These are phyloP conservation scores for Pseudogymnoascus sp. DNA, from an alignment of 2,329 filamentous ascomycete species.

Conservation along the genomic window DNA sequence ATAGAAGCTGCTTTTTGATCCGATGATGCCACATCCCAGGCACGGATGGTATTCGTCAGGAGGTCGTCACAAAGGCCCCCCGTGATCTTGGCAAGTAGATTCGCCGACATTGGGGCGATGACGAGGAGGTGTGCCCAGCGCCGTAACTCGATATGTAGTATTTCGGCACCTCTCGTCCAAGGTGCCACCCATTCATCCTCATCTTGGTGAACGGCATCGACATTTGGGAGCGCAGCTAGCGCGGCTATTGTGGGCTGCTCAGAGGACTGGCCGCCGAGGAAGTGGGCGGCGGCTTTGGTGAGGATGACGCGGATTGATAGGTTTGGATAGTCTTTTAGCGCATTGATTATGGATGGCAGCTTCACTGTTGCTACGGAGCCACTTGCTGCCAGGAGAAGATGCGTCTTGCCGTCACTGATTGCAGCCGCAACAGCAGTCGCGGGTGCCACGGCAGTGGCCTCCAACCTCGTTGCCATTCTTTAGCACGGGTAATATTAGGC, in stretches of 20 bases:
- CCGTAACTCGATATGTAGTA: conserved; percentile 85
- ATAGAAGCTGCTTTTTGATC: conserved; percentile 54
- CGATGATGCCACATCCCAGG: conserved; percentile 73
- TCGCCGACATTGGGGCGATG: conserved; percentile 75
- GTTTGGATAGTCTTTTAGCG: conserved; percentile 40
- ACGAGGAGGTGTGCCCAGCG: conserved; percentile 75
- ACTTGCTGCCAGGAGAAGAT: conserved; percentile 59
- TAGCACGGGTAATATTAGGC: not conserved
- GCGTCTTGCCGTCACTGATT: conserved; percentile 43
- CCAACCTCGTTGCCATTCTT: not conserved
- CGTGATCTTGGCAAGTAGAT: conserved; percentile 76
- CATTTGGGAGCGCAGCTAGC: conserved; percentile 55
- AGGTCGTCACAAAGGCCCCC: conserved; percentile 73
- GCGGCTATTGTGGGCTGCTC: conserved; percentile 67
- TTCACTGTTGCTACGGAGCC: conserved; percentile 89
- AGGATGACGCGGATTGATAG: conserved; percentile 82
- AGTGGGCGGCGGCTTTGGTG: conserved; percentile 64
- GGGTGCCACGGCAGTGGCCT: not conserved
- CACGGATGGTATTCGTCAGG: conserved; percentile 65
- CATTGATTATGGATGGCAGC: conserved; percentile 56
- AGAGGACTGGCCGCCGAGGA: conserved; percentile 65
- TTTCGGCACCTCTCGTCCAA: conserved; percentile 71
- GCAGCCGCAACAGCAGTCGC: not conserved
- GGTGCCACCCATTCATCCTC: conserved; percentile 76
- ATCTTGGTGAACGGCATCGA: conserved; percentile 76